A percentile compares a stretch with the other conserved stretches of the same genome.
phyloP scores from a whole-genome alignment of 805 yeast species.

The Blastobotrys attinorum region DNA sequence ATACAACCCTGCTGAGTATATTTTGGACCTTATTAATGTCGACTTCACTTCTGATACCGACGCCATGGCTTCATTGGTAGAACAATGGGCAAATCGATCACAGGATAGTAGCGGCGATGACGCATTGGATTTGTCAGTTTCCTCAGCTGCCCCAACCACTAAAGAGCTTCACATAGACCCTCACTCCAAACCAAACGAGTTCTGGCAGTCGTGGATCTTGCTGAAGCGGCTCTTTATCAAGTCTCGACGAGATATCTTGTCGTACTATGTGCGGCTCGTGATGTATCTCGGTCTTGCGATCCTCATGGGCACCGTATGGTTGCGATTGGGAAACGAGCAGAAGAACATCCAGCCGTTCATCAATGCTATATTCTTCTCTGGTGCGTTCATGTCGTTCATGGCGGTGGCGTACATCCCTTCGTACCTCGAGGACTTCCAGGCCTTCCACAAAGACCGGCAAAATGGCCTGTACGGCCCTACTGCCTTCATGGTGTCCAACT shows the following conservation, averaged over 20 bases:
- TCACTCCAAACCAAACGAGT: background rate
- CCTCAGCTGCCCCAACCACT: background rate
- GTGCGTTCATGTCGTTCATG: constrained; percentile 41
- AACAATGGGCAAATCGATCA: background rate
- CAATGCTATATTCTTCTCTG: constrained; percentile 34
- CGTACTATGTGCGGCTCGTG: constrained; percentile 31
- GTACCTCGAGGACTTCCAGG: constrained; percentile 30
- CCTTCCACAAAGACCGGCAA: constrained; percentile 28
- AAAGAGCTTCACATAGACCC: background rate
- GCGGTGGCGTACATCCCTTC: constrained; percentile 37
- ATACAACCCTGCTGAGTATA: constrained; percentile 55
- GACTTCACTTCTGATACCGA: constrained; percentile 51
- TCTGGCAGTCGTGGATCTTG: constrained; percentile 15
- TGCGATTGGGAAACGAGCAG: constrained; percentile 25
- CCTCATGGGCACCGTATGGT: constrained; percentile 36
- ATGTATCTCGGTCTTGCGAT: constrained; percentile 37
- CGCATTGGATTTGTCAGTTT: background rate
- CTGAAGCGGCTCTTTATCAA: constrained; percentile 27
- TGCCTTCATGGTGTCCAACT: constrained; percentile 31
- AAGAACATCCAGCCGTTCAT: constrained; percentile 27
- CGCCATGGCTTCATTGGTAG: background rate
- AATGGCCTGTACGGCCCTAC: constrained; percentile 35
- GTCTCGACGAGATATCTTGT: constrained; percentile 31
- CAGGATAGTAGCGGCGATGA: background rate
- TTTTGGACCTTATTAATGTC: constrained; percentile 63